These are phyloP conservation scores for Rhodotorula sp. DNA, from an alignment of 1,284 basidiomycete species.

Conservation along the genomic window DNA sequence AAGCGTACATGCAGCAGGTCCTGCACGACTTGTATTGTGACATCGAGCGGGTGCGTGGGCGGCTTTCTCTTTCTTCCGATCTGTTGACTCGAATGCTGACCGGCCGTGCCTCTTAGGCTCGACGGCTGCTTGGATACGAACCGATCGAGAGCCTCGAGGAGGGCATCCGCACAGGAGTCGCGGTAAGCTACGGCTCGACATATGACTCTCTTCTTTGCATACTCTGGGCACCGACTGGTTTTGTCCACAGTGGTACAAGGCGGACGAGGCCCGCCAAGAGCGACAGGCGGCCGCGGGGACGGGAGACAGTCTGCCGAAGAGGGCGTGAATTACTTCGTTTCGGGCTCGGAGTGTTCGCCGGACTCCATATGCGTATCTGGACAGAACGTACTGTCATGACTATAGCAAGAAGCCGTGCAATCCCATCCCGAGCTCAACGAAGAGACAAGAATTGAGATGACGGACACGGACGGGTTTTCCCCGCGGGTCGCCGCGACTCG, in stretches of 20 bases:
- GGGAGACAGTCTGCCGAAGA: not conserved
- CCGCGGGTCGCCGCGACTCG: too few species aligned
- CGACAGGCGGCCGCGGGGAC: not conserved
- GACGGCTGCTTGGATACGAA: conserved; percentile 87
- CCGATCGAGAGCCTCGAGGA: conserved; percentile 85
- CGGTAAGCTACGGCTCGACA: conserved; percentile 6
- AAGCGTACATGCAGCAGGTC: conserved; percentile 65
- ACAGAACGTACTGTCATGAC: too few species aligned
- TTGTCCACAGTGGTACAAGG: conserved; percentile 31
- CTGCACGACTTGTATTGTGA: conserved; percentile 75
- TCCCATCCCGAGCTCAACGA: too few species aligned
- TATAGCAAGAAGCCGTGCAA: too few species aligned
- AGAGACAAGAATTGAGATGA: too few species aligned
- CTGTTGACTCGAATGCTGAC: not conserved
- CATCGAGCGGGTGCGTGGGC: conserved; percentile 67
- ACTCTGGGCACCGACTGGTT: not conserved
- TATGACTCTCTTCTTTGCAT: not conserved
- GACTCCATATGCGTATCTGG: too few species aligned
- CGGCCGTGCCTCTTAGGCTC: conserved; percentile 53
- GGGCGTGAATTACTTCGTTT: too few species aligned
- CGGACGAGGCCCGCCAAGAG: conserved; percentile 16
- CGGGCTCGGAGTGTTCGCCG: too few species aligned
- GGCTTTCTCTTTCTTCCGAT: not conserved
- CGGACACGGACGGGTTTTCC: too few species aligned
- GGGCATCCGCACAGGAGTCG: conserved; percentile 72